Evolutionary conservation across 805 yeast genomes (phyloP), one percentile per base, ranked within the genome.

Genomic region (Danielia oregonensis): DNA sequence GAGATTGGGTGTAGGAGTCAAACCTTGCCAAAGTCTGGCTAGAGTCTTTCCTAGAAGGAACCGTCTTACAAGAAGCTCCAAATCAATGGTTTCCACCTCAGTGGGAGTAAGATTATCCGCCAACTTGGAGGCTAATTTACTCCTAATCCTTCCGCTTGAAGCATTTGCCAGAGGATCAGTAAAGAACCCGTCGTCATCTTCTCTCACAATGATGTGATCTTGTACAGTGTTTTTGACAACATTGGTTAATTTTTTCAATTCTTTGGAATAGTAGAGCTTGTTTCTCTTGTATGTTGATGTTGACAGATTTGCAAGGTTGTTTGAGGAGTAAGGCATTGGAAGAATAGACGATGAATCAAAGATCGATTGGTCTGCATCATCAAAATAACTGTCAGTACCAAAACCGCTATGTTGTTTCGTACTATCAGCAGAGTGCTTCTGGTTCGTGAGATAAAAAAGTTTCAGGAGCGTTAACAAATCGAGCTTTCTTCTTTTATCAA

Each of bases 221-320:
- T 80, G 84, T 16, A 85, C 84, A 0, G 88, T 80, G 13, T 77
- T 72, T 48, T 82, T 84, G 23, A 86, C 84, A 21, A 75, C 86
- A 43, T 75, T 78, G 29, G 80, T 79, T 30, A 81, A 55, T 35
- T 77, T 76, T 35, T 65, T 63, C 25, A 68, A 50, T 36, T 68
- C 73, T 35, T 61, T 60, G n/a, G 69, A 56, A 34, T 65, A 67
- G 35, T 57, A 51, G 27, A 50, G 50, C 33, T 56, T 62, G 37
- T 55, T 56, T 24, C 54, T 52, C 27, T 48, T 48, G 24, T 50
- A 46, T 4, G 50, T 40, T 2, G 54, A 45, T 3, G 49, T 44
- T 3, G 44, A 30, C 24, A 23, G 32, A 15, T 22, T 29, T 5
- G 32, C 18, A 27, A 15, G 23, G 29, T 26, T 22, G 15, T 18